Base-by-base conservation (phyloP, 2,329 filamentous ascomycete genomes). In the Calonectria henricotiae region DNA sequence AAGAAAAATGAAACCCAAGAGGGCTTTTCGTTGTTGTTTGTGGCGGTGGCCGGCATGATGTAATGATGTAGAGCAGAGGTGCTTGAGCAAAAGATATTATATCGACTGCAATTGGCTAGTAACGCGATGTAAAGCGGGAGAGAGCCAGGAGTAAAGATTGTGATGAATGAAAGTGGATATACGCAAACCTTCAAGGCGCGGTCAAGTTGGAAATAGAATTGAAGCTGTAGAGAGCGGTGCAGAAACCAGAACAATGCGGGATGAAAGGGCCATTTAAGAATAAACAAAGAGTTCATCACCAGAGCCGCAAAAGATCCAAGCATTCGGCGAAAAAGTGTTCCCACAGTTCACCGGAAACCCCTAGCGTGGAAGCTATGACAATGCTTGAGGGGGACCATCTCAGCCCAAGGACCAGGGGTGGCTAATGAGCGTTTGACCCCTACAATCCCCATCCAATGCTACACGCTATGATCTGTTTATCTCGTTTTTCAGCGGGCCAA, bases 121-220 rank as follows among this genome's bases (percentile, higher is more conserved):
- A 58, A 58, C 12, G 51, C 32, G 20, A 39, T 58, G 51, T 39
- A 58, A 11, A 17, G 51, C 6, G 20, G 12, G 13, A 51, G 47
- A 15, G 27, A n/a, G 41, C 41, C 41, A 44, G 17, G 25, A 54
- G 15, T 30, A 9, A 27, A 13, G 51, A 8, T 39, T n/a, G 20
- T 12, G 2, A 20, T 58, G 51, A 58, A 58, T 39, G 51, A 58
- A 25, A 15, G 51, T 58, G 51, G 35, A n/a, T 58, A 58, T 32
- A 58, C 51, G 51, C 51, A 37, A 58, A 58, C 51, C 51, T 39
- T 58, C 51, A 39, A 58, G 51, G 51, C 35, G 51, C 51, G 13
- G 35, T 58, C 51, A 25, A 58, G 51, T 58, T 58, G 32, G 51
- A 12, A 39, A 58, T 39, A 25, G 32, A 55, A 37, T 2, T 46